phyloP scores from a whole-genome alignment of 2,329 filamentous ascomycete species.

The Ophiostoma himal-ulmi region DNA sequence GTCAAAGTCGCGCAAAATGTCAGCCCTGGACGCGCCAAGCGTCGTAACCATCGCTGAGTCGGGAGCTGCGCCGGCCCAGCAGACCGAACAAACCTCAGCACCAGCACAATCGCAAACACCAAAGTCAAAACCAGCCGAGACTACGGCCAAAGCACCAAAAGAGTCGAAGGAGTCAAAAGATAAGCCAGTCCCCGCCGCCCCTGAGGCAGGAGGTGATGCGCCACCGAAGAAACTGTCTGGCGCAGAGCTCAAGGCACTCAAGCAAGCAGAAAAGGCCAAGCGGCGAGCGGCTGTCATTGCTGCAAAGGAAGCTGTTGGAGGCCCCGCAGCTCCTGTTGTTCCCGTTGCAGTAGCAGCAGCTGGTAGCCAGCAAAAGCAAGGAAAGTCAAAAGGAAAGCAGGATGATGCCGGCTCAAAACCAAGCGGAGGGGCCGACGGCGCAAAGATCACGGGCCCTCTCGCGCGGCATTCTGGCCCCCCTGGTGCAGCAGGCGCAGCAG shows the following conservation, averaged over 20 bases:
- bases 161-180: slow-evolving; percentile 17
- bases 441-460: slow-evolving; percentile 19
- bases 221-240: slow-evolving; percentile 54
- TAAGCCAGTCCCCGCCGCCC: slow-evolving; percentile 9
- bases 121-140: background rate
- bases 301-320: slow-evolving; percentile 42
- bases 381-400: slow-evolving; percentile 32
- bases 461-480: slow-evolving; percentile 30
- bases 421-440: slow-evolving; percentile 22
- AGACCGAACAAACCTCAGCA: background rate
- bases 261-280: slow-evolving; percentile 87
- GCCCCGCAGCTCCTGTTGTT: slow-evolving; percentile 36
- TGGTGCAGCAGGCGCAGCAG: slow-evolving; percentile 27
- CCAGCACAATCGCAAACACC: background rate
- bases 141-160: background rate
- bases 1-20: background rate
- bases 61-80: background rate
- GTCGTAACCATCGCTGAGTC: background rate
- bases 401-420: slow-evolving; percentile 36
- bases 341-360: slow-evolving; percentile 32
- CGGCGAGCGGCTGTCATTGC: slow-evolving; percentile 67
- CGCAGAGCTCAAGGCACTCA: slow-evolving; percentile 80
- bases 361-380: slow-evolving; percentile 44
- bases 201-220: slow-evolving; percentile 23
- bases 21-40: slow-evolving; percentile 15